These are phyloP conservation scores for Sindora glabra DNA, from an alignment of 306 rosid species.

Conservation along the genomic window DNA sequence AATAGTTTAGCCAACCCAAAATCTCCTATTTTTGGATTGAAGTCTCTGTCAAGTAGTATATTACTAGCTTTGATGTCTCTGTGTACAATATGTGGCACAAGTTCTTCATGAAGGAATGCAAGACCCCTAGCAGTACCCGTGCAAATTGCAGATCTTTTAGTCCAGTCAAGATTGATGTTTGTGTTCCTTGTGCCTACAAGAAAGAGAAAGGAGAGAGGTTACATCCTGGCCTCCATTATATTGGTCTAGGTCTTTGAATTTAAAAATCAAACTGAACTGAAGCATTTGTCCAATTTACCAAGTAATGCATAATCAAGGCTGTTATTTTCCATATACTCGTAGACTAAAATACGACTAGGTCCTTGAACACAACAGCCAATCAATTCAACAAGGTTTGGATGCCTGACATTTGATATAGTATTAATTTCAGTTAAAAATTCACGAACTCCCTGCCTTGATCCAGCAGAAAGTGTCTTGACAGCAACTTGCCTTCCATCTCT, in stretches of 20 bases:
- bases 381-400: constrained; percentile 85
- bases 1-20: constrained; percentile 95
- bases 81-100: constrained; percentile 77
- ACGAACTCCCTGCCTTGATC: constrained; percentile 81
- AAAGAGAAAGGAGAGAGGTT: neutral
- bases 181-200: constrained; percentile 36
- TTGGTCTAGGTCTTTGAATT: neutral
- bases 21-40: constrained; percentile 91
- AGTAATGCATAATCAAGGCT: constrained; percentile 67
- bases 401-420: constrained; percentile 70
- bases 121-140: constrained; percentile 74
- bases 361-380: constrained; percentile 78
- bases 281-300: constrained; percentile 40
- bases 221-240: no score
- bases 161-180: constrained; percentile 58
- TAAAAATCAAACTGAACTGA: neutral
- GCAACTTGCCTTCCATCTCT: constrained; percentile 58
- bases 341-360: constrained; percentile 65
- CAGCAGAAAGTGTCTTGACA: constrained; percentile 76
- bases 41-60: constrained; percentile 65
- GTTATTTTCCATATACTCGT: constrained; percentile 75
- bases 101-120: constrained; percentile 86
- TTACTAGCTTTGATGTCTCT: constrained; percentile 97
- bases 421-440: constrained; percentile 79
- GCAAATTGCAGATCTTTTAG: constrained; percentile 71